Evolutionary conservation across 2,329 filamentous ascomycete species (phyloP).

Genomic region (Hymenoscyphus linearis): DNA sequence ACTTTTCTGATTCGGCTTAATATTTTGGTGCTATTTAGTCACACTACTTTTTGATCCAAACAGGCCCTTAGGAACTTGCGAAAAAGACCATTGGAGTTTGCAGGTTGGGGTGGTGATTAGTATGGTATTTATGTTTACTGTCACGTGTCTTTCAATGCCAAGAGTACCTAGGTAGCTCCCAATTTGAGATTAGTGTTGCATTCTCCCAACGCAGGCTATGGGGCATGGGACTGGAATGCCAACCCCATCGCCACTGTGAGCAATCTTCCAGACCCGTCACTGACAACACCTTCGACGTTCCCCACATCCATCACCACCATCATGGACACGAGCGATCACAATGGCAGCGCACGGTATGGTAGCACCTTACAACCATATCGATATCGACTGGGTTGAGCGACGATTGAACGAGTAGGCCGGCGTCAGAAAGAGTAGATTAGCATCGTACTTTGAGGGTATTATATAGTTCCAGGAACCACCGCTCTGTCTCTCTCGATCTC

Average conservation of each 20-base stretch:
- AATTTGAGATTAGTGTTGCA: neutral
- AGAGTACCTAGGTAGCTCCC: too few species aligned
- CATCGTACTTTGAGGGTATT: slow-evolving; percentile 14
- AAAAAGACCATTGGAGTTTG: too few species aligned
- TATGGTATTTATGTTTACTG: too few species aligned
- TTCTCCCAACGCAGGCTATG: too few species aligned
- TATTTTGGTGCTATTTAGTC: too few species aligned
- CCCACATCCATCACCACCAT: neutral
- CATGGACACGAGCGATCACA: slow-evolving; percentile 9
- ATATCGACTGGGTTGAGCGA: slow-evolving; percentile 12
- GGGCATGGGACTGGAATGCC: neutral
- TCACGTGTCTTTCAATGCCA: too few species aligned
- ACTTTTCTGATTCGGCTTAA: too few species aligned
- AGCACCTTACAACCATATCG: slow-evolving; percentile 12
- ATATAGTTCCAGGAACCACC: slow-evolving; percentile 14
- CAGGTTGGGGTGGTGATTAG: too few species aligned
- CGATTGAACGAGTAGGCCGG: slow-evolving; percentile 10
- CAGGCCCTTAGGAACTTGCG: too few species aligned
- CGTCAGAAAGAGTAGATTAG: slow-evolving; percentile 11
- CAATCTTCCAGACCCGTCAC: neutral
- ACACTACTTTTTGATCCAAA: too few species aligned
- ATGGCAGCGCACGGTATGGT: neutral
- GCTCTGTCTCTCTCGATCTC: slow-evolving; percentile 11
- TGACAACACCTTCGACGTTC: neutral
- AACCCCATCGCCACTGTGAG: neutral